These are phyloP conservation scores for Fusarium robinianum DNA, from an alignment of 2,329 filamentous ascomycete genomes.

Conservation along the genomic window DNA sequence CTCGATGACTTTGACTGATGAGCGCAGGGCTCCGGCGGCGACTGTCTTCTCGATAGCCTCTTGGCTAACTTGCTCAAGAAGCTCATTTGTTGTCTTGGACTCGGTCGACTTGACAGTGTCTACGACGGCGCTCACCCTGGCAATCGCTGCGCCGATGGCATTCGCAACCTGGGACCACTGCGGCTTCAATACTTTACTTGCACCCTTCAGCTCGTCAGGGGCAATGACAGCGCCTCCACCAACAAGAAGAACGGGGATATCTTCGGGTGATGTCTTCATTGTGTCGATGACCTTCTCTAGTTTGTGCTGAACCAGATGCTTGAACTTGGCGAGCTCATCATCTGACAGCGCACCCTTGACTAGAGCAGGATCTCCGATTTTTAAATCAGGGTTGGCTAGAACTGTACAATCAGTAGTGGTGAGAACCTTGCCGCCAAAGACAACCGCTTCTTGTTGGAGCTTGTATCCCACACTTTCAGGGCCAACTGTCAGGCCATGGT, in stretches of 20 bases:
- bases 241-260: conserved; percentile 63
- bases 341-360: conserved; percentile 40
- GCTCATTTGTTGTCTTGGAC: conserved; percentile 42
- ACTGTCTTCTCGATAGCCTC: conserved; percentile 52
- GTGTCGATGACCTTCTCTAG: conserved; percentile 62
- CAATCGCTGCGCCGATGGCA: conserved; percentile 67
- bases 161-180: conserved; percentile 64
- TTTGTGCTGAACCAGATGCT: conserved; percentile 51
- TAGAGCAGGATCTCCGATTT: conserved; percentile 49
- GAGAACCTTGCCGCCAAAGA: conserved; percentile 60
- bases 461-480: conserved; percentile 66
- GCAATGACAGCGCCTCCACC: conserved; percentile 66
- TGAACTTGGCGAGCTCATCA: conserved; percentile 45
- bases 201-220: conserved; percentile 58
- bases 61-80: conserved; percentile 45
- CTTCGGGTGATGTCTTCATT: conserved; percentile 65
- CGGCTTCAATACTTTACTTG: conserved; percentile 60
- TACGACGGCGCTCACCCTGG: conserved; percentile 59
- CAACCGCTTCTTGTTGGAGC: conserved; percentile 55
- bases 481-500: conserved; percentile 53
- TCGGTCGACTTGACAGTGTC: conserved; percentile 57
- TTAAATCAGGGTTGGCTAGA: conserved; percentile 37
- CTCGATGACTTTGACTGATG: conserved; percentile 54
- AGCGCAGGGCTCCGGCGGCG: conserved; percentile 49
- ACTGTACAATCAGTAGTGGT: conserved; percentile 63